Evolutionary conservation across 1,284 basidiomycete genomes (phyloP).

Genomic region (Vanrija humicola): DNA sequence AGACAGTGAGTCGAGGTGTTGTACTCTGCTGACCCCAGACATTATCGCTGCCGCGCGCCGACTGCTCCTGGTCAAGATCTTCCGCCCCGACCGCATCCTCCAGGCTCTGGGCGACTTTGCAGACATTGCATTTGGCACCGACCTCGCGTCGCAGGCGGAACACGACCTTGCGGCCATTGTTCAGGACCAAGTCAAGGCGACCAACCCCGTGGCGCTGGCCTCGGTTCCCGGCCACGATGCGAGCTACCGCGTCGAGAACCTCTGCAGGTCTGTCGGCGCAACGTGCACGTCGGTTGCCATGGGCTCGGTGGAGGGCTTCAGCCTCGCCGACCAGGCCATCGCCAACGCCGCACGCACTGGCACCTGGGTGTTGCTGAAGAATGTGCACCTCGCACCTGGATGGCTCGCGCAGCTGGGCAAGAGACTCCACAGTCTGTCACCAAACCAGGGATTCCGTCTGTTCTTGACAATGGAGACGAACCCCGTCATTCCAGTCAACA

Average conservation of each 20-base stretch:
- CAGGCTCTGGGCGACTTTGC: conserved; percentile 33
- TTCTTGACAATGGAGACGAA: conserved; percentile 97
- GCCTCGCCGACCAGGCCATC: conserved; percentile 89
- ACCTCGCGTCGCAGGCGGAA: conserved; percentile 31
- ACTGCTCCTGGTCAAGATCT: conserved; percentile 37
- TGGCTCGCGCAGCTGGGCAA: conserved; percentile 96
- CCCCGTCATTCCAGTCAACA: conserved; percentile 78
- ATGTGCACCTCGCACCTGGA: conserved; percentile 86
- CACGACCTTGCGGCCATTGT: conserved; percentile 71
- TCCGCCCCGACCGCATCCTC: conserved; percentile 42
- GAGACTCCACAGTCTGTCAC: conserved; percentile 85
- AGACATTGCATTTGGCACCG: conserved; percentile 38
- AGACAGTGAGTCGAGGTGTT: conserved; percentile 24
- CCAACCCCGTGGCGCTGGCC: conserved; percentile 80
- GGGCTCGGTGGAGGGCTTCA: conserved; percentile 98
- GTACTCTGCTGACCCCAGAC: not conserved
- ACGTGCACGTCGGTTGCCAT: conserved; percentile 86
- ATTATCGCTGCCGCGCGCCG: conserved; percentile 29
- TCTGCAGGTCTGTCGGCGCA: conserved; percentile 69
- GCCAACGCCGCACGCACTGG: conserved; percentile 83
- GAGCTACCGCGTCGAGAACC: conserved; percentile 86
- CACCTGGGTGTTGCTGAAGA: conserved; percentile 91
- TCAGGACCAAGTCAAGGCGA: conserved; percentile 67
- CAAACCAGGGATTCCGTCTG: conserved; percentile 83
- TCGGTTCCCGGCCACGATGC: conserved; percentile 97